Percentiles rank a stretch among this genome's conserved stretches.
phyloP scores from a whole-genome alignment of 2,329 filamentous ascomycete species.

The Lachnellula suecica region DNA sequence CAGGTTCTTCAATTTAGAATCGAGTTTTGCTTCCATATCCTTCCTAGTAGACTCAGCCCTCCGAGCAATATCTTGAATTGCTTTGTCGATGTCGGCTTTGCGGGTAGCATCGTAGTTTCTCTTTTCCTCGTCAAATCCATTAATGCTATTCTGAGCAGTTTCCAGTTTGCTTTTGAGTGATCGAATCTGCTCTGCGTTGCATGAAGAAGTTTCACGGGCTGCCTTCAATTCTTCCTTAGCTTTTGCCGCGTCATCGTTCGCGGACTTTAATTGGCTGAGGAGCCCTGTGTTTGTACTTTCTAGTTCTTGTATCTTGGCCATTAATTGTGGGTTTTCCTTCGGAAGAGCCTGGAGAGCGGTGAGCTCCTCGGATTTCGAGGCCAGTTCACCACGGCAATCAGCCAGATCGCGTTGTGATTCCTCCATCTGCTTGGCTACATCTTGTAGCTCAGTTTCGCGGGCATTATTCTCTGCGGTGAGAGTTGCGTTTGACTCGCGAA shows the following conservation, averaged over 20 bases:
- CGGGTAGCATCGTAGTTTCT: slow-evolving; percentile 19
- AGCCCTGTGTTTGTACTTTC: slow-evolving; percentile 21
- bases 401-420: slow-evolving; percentile 17
- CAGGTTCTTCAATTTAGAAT: slow-evolving; percentile 17
- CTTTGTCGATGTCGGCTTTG: slow-evolving; percentile 29
- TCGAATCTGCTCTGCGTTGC: slow-evolving; percentile 11
- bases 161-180: slow-evolving; percentile 11
- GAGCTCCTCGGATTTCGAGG: slow-evolving; percentile 23
- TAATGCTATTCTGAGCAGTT: slow-evolving; percentile 22
- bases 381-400: slow-evolving; percentile 17
- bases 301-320: slow-evolving; percentile 20
- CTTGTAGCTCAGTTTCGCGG: slow-evolving; percentile 14
- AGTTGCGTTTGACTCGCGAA: slow-evolving; percentile 20
- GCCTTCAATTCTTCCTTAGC: slow-evolving; percentile 13
- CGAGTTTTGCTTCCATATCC: slow-evolving; percentile 13
- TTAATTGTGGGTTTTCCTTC: slow-evolving; percentile 21
- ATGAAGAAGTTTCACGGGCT: slow-evolving; percentile 5
- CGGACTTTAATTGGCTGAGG: slow-evolving; percentile 30
- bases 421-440: slow-evolving; percentile 13
- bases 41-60: slow-evolving; percentile 13
- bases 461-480: slow-evolving; percentile 14
- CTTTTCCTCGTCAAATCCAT: slow-evolving; percentile 26
- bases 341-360: slow-evolving; percentile 10
- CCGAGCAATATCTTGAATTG: slow-evolving; percentile 16
- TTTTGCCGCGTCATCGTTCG: slow-evolving; percentile 32